Conservation (phyloP, 495 filamentous ascomycete genomes). For the Penicillium paradoxum region DNA sequence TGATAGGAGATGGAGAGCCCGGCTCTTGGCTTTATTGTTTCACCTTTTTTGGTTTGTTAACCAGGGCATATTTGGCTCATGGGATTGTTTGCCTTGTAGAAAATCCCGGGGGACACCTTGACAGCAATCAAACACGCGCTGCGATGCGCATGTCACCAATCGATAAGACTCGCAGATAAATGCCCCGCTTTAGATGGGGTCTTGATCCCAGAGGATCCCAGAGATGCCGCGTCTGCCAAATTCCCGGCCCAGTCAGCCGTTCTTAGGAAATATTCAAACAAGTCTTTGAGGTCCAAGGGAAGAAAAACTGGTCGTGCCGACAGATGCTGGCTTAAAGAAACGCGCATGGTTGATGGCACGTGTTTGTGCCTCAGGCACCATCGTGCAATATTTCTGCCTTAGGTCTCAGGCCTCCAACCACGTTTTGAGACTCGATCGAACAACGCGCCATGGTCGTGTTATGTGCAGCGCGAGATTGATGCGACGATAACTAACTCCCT, state of each 20-base stretch:
- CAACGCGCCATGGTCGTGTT: too few relatives aligned
- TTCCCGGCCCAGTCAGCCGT: neutral
- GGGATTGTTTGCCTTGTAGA: neutral
- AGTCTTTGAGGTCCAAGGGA: neutral
- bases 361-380: slow-evolving; percentile 5
- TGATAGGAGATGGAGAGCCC: neutral
- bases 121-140: slow-evolving; percentile 1
- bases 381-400: neutral
- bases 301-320: neutral
- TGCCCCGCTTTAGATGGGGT: slow-evolving; percentile 44
- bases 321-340: neutral
- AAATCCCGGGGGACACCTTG: neutral
- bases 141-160: slow-evolving; percentile 3
- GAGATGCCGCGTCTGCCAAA: neutral
- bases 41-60: neutral
- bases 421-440: neutral
- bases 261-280: neutral
- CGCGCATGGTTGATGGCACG: neutral
- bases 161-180: slow-evolving; percentile 10
- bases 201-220: slow-evolving; percentile 37
- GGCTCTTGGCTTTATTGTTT: neutral
- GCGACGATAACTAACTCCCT: too few relatives aligned
- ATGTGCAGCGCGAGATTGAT: too few relatives aligned
- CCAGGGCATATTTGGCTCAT: neutral
- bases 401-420: neutral